phyloP scores from a whole-genome alignment of 805 yeast species.

The Isabelozyma heimii region DNA sequence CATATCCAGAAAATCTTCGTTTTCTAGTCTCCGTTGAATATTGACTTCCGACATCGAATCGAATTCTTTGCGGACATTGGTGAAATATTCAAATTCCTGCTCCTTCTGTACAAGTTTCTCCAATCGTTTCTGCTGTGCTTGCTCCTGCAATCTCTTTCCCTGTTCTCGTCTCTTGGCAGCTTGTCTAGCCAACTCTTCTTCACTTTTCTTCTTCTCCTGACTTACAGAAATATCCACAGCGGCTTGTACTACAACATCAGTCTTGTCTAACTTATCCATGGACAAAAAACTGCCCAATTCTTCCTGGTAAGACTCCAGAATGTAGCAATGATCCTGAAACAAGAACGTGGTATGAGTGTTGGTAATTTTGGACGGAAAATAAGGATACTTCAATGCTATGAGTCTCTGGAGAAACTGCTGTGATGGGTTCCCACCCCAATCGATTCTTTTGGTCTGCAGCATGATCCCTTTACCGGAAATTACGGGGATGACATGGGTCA shows the following conservation, averaged over 20 bases:
- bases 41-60: conserved; percentile 50
- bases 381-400: conserved; percentile 82
- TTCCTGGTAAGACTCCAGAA: conserved; percentile 61
- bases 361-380: conserved; percentile 75
- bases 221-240: conserved; percentile 65
- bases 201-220: conserved; percentile 68
- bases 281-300: conserved; percentile 61
- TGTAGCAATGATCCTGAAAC: conserved; percentile 75
- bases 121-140: conserved; percentile 78
- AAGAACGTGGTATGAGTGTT: conserved; percentile 62
- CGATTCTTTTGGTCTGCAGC: conserved; percentile 71
- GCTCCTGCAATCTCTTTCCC: conserved; percentile 87
- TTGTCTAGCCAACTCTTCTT: conserved; percentile 74
- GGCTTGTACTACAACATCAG: conserved; percentile 80
- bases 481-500: conserved; percentile 82
- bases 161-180: conserved; percentile 80
- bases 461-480: conserved; percentile 64
- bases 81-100: conserved; percentile 72
- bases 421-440: conserved; percentile 87
- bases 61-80: conserved; percentile 53
- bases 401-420: conserved; percentile 60
- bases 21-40: conserved; percentile 52
- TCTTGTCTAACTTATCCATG: conserved; percentile 58
- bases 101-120: conserved; percentile 81
- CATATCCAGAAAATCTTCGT: conserved; percentile 77